Evolutionary conservation across 2,329 filamentous ascomycete genomes (phyloP), one percentile per base, ranked within the genome.

Genomic region (Bipolaris oryzae): DNA sequence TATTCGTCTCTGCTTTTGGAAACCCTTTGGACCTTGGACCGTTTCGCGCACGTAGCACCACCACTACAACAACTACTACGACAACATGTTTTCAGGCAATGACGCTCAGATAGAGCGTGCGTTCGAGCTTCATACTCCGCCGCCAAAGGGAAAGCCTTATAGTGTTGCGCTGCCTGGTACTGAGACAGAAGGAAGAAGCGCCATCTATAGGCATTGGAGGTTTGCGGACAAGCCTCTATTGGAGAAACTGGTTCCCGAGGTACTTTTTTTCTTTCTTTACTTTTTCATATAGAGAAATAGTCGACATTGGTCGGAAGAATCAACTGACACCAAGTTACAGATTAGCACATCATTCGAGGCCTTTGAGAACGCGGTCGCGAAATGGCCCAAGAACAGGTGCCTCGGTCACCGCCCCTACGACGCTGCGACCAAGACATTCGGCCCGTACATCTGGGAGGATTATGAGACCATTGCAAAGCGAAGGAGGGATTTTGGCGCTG

Each of bases 391-490:
- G 69, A 85, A 84, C 68, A 87, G 82, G 67, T 96, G 90, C 77
- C 81, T 98, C 57, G 95, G 95, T 54, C 85, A 85, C 74, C 87
- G 95, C 62, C 85, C 89, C 4, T 98, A 91, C 84, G 88, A 96
- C 76, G 77, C 89, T 3, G 79, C 78, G 35, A 91, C 87, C 46
- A 89, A 92, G 79, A 84, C 84, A 1, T 96, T 86, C 77, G 87
- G 89, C 56, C 85, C 86, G 63, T 99, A 90, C 74, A 83, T 88
- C 57, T 98, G 93, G 92, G 79, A 93, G 67, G 90, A 88, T 57
- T 98, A 96, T 71, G 83, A 82, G 68, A 87, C 95, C 58, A 84
- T 94, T n/a, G 87, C 89, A 58, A 84, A 86, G 78, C 86, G 93
- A 72, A 87, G 91, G 72, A 89, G 89, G 73, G 91, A 95, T 75